Conservation (phyloP, 1,284 basidiomycete species). For the Heterobasidion annosum region DNA sequence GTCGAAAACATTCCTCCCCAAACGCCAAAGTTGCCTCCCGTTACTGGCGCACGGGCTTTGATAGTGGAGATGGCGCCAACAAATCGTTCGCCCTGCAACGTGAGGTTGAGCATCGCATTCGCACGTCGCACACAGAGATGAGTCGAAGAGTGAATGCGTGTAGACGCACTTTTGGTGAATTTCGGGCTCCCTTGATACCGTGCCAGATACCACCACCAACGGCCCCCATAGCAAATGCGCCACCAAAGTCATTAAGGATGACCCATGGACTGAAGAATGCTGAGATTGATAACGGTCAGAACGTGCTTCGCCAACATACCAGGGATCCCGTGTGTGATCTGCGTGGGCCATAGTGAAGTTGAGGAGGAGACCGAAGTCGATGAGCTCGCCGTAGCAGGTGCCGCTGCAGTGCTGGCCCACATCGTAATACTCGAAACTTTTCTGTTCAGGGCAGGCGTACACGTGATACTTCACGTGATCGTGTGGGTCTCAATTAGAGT, state of each 20-base stretch:
- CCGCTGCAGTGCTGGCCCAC: not conserved
- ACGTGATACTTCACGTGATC: conserved; percentile 2
- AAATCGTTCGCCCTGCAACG: conserved; percentile 81
- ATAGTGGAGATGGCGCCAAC: conserved; percentile 93
- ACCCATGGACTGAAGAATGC: conserved; percentile 79
- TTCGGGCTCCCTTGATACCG: conserved; percentile 96
- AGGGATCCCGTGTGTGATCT: conserved; percentile 91
- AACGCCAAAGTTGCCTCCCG: conserved; percentile 96
- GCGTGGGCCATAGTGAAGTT: conserved; percentile 60
- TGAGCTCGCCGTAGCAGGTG: not conserved
- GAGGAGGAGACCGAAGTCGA: conserved; percentile 9
- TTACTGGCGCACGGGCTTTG: conserved; percentile 97
- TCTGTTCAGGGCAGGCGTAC: not conserved
- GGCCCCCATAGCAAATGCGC: conserved; percentile 93
- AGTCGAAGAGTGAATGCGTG: too few relatives aligned
- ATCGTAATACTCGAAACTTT: not conserved
- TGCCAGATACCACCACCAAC: conserved; percentile 98
- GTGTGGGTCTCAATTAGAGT: not conserved
- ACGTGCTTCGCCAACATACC: conserved; percentile 36
- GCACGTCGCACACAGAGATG: too few relatives aligned
- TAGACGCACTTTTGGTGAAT: conserved; percentile 85
- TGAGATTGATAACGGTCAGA: conserved; percentile 5
- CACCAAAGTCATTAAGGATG: conserved; percentile 97
- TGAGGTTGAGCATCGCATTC: not conserved
- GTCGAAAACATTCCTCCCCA: conserved; percentile 98